These are phyloP conservation scores for Apiospora koreana DNA, from an alignment of 2,329 filamentous ascomycete genomes.

Conservation along the genomic window DNA sequence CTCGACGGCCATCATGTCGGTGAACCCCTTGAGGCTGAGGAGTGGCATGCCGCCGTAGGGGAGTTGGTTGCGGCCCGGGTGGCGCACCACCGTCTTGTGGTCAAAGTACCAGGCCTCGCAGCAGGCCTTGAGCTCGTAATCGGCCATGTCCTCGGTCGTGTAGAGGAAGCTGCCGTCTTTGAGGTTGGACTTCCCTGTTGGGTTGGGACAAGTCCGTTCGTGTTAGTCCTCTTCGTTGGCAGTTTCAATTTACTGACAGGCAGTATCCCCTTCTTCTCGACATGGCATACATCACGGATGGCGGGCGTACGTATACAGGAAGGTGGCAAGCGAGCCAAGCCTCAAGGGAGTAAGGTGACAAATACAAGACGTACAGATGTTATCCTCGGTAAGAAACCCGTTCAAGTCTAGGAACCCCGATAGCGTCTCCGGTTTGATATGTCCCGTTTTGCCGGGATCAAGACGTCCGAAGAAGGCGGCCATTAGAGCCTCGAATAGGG, in stretches of 20 bases:
- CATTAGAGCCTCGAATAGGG: slow-evolving; percentile 18
- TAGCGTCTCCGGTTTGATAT: slow-evolving; percentile 20
- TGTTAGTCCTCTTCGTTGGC: no score
- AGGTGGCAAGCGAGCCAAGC: no score
- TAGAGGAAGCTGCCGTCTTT: slow-evolving; percentile 18
- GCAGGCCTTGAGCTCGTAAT: slow-evolving; percentile 21
- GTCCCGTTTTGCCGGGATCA: slow-evolving; percentile 18
- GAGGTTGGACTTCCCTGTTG: slow-evolving; percentile 19
- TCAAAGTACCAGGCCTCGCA: slow-evolving; percentile 22
- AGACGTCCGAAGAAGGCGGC: slow-evolving; percentile 19
- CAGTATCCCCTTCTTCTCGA: no score
- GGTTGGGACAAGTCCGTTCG: not conserved
- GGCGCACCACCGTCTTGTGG: slow-evolving; percentile 16
- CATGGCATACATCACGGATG: no score
- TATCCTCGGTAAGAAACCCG: slow-evolving; percentile 16
- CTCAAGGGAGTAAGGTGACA: no score
- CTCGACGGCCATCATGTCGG: slow-evolving; percentile 21
- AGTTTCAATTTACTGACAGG: no score
- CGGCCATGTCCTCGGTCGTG: slow-evolving; percentile 18
- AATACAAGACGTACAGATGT: slow-evolving; percentile 18
- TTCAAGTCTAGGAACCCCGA: slow-evolving; percentile 21
- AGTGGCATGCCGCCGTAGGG: slow-evolving; percentile 23
- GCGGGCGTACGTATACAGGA: no score
- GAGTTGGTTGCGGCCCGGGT: slow-evolving; percentile 14
- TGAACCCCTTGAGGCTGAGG: slow-evolving; percentile 17